A percentile compares a stretch with the other conserved stretches of the same genome.
Evolutionary conservation across 2,329 filamentous ascomycete genomes (phyloP).

Genomic region (Lasiodiplodia citricola): DNA sequence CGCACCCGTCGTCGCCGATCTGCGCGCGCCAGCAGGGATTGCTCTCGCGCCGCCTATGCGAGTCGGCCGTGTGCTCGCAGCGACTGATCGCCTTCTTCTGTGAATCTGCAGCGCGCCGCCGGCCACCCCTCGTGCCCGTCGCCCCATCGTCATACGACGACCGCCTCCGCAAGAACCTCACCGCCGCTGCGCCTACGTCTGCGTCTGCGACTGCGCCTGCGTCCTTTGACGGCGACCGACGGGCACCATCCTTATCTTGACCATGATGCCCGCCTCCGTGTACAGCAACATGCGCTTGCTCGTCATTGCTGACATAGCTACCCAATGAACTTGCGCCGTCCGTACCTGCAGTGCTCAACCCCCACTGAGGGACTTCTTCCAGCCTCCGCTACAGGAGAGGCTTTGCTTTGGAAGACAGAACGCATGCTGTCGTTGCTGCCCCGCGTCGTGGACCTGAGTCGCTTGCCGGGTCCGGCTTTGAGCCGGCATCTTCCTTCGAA

Average conservation of each 20-base stretch:
- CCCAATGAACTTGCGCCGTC: slow-evolving; percentile 2
- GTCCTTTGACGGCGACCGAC: not conserved
- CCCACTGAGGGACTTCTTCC: not conserved
- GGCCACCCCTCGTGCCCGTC: not conserved
- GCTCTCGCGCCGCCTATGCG: slow-evolving; percentile 11
- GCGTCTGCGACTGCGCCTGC: not conserved
- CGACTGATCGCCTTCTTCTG: slow-evolving; percentile 1
- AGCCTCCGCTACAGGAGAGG: not conserved
- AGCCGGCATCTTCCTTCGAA: not conserved
- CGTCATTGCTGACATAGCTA: slow-evolving; percentile 13
- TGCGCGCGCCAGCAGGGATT: slow-evolving; percentile 12
- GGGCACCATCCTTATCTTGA: slow-evolving; percentile 1
- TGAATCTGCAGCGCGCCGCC: slow-evolving; percentile 7
- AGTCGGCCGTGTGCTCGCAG: slow-evolving; percentile 7
- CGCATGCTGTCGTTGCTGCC: not conserved
- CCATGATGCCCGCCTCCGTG: not conserved
- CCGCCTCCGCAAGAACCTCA: not conserved
- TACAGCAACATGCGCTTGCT: not conserved
- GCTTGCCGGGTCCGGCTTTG: not conserved
- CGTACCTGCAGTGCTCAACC: slow-evolving; percentile 16
- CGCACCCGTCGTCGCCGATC: not conserved
- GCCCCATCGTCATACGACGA: slow-evolving; percentile 20
- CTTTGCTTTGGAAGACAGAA: not conserved
- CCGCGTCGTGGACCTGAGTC: not conserved
- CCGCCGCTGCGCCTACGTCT: not conserved